Percentiles rank a stretch among this genome's conserved stretches.
Evolutionary conservation across 805 yeast species (phyloP).

Genomic region (Lipomyces chichibuensis): DNA sequence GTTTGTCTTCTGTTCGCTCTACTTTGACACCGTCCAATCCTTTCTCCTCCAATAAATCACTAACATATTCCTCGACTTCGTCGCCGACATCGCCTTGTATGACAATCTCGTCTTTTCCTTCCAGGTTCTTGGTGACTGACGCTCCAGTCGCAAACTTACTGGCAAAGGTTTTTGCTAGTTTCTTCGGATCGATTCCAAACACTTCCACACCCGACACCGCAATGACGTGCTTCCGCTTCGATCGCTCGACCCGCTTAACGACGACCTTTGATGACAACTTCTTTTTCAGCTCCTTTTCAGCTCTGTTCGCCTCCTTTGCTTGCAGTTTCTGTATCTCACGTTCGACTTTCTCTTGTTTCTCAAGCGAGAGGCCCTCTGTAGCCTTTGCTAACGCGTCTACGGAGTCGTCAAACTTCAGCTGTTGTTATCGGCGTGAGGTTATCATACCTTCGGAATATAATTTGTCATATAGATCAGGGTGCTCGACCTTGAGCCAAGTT

Average conservation of each 20-base stretch:
- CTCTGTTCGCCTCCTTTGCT: constrained; percentile 63
- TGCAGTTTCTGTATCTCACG: constrained; percentile 83
- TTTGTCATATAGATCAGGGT: constrained; percentile 59
- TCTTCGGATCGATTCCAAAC: constrained; percentile 85
- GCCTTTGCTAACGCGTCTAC: constrained; percentile 54
- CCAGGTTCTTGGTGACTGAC: constrained; percentile 84
- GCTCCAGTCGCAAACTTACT: constrained; percentile 96
- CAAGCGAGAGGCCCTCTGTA: constrained; percentile 58
- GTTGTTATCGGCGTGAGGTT: neutral
- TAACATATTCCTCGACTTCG: constrained; percentile 78
- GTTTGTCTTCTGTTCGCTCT: constrained; percentile 83
- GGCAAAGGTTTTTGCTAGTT: constrained; percentile 87
- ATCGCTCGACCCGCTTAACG: constrained; percentile 85
- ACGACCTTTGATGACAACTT: constrained; percentile 77
- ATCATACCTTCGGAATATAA: constrained; percentile 58
- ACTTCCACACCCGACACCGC: constrained; percentile 88
- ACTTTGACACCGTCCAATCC: constrained; percentile 84
- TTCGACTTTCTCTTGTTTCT: constrained; percentile 79
- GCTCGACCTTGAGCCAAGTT: constrained; percentile 69
- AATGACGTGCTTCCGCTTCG: constrained; percentile 83
- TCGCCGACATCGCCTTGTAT: constrained; percentile 96
- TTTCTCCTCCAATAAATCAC: constrained; percentile 71
- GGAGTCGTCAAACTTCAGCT: constrained; percentile 8
- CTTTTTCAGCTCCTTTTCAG: constrained; percentile 79
- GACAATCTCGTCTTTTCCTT: constrained; percentile 87